A percentile compares a stretch with the other conserved stretches of the same genome.
Evolutionary conservation across 1,139 yeast genomes (phyloP).

Genomic region (Yamadazyma spencermartinsiae): DNA sequence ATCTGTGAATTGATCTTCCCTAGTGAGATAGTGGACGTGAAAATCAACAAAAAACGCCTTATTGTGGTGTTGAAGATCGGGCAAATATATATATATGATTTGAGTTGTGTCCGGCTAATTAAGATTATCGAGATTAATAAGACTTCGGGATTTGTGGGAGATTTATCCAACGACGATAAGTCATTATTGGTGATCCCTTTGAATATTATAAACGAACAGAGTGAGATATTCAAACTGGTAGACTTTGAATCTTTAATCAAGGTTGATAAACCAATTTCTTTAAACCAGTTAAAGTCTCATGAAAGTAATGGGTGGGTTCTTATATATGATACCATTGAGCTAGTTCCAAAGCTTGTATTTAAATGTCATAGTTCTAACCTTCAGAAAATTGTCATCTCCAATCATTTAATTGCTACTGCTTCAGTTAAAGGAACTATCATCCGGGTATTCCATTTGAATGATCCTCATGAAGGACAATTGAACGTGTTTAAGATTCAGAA

Average conservation of each 20-base stretch:
- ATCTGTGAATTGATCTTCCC: constrained; percentile 75
- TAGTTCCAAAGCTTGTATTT: constrained; percentile 56
- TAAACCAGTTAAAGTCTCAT: constrained; percentile 11
- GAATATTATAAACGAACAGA: constrained; percentile 25
- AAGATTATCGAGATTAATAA: constrained; percentile 53
- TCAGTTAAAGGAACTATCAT: constrained; percentile 73
- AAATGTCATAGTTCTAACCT: constrained; percentile 59
- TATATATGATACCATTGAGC: constrained; percentile 59
- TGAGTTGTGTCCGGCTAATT: constrained; percentile 66
- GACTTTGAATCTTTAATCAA: constrained; percentile 11
- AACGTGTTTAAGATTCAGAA: constrained; percentile 42
- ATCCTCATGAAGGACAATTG: constrained; percentile 14
- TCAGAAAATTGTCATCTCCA: constrained; percentile 48
- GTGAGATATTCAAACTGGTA: constrained; percentile 28
- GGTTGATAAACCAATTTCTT: constrained; percentile 13
- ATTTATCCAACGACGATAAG: constrained; percentile 49
- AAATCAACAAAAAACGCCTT: constrained; percentile 65
- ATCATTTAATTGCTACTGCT: constrained; percentile 60
- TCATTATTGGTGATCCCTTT: constrained; percentile 47
- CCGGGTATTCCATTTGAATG: constrained; percentile 41
- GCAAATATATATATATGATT: constrained; percentile 69
- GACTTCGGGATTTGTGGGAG: constrained; percentile 39
- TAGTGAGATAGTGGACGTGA: constrained; percentile 56
- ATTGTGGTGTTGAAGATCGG: constrained; percentile 60
- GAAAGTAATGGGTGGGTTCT: constrained; percentile 44